Percentiles rank a stretch among this genome's conserved stretches.
phyloP scores from a whole-genome alignment of 1,284 basidiomycete genomes.

The Cryptococcus hybrid region DNA sequence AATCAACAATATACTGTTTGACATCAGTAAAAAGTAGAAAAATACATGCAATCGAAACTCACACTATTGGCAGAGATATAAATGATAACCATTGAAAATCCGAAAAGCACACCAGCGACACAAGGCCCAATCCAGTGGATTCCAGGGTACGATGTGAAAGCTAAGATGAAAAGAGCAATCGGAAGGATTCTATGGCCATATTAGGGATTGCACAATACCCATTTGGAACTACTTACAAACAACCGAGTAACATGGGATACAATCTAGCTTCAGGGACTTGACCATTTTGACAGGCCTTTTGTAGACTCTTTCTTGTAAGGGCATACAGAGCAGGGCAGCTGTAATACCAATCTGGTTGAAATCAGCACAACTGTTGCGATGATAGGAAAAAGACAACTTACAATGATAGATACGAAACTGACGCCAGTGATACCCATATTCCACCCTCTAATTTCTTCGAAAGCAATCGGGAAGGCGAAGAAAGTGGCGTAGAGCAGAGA shows the following conservation, averaged over 20 bases:
- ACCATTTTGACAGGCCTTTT: neutral
- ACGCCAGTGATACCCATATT: slow-evolving; percentile 44
- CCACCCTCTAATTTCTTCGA: slow-evolving; percentile 47
- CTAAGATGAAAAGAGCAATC: slow-evolving; percentile 50
- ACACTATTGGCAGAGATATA: slow-evolving; percentile 45
- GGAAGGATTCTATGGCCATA: slow-evolving; percentile 30
- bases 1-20: slow-evolving; percentile 36
- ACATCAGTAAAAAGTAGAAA: no score
- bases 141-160: slow-evolving; percentile 36
- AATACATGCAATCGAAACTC: slow-evolving; percentile 1
- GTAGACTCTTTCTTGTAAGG: slow-evolving; percentile 42
- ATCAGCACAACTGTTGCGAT: neutral
- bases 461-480: slow-evolving; percentile 48
- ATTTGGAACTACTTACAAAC: slow-evolving; percentile 4
- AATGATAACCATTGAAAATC: slow-evolving; percentile 40
- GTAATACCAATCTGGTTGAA: slow-evolving; percentile 30
- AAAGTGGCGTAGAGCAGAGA: slow-evolving; percentile 44
- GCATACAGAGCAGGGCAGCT: slow-evolving; percentile 31
- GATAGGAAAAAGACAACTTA: slow-evolving; percentile 12
- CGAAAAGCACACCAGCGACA: slow-evolving; percentile 34
- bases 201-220: neutral
- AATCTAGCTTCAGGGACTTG: slow-evolving; percentile 35
- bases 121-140: slow-evolving; percentile 42
- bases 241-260: slow-evolving; percentile 40
- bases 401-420: slow-evolving; percentile 43